Evolutionary conservation across 495 filamentous ascomycete species (phyloP), one percentile per base, ranked within the genome.

Genomic region (Xylaria intraflava): DNA sequence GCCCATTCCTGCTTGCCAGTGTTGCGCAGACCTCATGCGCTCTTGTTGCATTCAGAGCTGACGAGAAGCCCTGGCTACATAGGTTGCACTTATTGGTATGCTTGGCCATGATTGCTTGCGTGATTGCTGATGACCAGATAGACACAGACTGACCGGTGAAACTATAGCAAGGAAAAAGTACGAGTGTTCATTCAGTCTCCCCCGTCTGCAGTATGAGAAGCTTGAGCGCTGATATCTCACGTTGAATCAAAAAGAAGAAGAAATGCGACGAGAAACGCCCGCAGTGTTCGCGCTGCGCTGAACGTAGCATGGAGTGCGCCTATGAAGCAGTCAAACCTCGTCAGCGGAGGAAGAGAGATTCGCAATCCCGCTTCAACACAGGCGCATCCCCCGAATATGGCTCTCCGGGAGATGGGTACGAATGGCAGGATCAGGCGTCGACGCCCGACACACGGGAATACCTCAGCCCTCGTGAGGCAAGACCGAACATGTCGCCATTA

Each of bases 231-330:
- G 22, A 66, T 41, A 29, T 36, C 11, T 14, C 50, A 33, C 24
- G 31, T 31, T 30, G 6, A 31, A 39, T 9, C 24, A 19, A 60
- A n/a, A 60, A 81, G 75, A 84, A 84, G 68, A 84, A 84, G 64
- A 84, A 84, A 69, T 84, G 81, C 59, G 80, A 84, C 57, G 81
- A 84, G 61, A 71, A 68, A 46, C 77, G 76, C 14, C 81, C 81
- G 2, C 66, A 73, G 50, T 84, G 81, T 64, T 70, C 77, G 41
- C 77, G 81, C 24, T 84, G 81, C 63, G 54, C 60, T 26, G 81
- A 83, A 64, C 73, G 75, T 41, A 68, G 69, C 12, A 63, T 77
- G 16, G 64, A 71, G 44, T 84, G 81, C 56, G 68, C 69, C 38
- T 84, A 84, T 56, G 81, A 83, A 35, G 64, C 71, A 7, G 73